phyloP scores from a whole-genome alignment of 108 stramenopile genomes.

The Cyclotella sp. region DNA sequence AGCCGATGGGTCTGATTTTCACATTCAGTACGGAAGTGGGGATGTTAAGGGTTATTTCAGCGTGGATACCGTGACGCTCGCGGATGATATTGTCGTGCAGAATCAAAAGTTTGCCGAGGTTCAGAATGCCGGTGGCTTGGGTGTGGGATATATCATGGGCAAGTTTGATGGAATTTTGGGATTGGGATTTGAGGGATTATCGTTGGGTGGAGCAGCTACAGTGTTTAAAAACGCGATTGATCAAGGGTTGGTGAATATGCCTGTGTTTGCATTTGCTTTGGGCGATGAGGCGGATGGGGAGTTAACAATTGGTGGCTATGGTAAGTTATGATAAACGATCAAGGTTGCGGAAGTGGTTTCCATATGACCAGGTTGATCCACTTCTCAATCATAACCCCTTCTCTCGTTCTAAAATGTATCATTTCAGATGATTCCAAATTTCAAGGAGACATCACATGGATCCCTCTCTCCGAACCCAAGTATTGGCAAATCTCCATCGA shows the following conservation, averaged over 20 bases:
- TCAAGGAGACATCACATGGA: slow-evolving; percentile 78
- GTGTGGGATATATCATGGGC: slow-evolving; percentile 92
- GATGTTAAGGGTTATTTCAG: slow-evolving; percentile 83
- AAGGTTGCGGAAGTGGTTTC: no score
- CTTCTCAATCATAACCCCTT: not conserved
- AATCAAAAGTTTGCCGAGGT: slow-evolving; percentile 88
- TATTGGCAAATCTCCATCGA: slow-evolving; percentile 93
- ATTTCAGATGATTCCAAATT: slow-evolving; percentile 68
- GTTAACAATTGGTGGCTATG: slow-evolving; percentile 95
- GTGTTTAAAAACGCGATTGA: slow-evolving; percentile 94
- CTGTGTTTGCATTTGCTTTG: slow-evolving; percentile 96
- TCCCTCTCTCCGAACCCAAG: slow-evolving; percentile 78
- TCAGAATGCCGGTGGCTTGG: slow-evolving; percentile 97
- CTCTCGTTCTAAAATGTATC: not conserved
- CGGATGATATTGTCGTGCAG: slow-evolving; percentile 71
- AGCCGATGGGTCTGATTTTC: slow-evolving; percentile 64
- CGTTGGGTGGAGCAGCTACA: slow-evolving; percentile 87
- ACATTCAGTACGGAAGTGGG: slow-evolving; percentile 90
- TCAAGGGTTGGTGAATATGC: slow-evolving; percentile 73
- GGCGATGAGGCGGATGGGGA: slow-evolving; percentile 93
- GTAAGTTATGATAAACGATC: slow-evolving; percentile 20
- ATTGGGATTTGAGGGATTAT: slow-evolving; percentile 92
- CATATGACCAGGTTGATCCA: no score
- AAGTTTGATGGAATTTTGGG: slow-evolving; percentile 99
- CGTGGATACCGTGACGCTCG: slow-evolving; percentile 70